Percentiles rank a stretch among this genome's conserved stretches.
Conservation (phyloP, 495 filamentous ascomycete genomes). For the Aspergillus carlsbadensis region DNA sequence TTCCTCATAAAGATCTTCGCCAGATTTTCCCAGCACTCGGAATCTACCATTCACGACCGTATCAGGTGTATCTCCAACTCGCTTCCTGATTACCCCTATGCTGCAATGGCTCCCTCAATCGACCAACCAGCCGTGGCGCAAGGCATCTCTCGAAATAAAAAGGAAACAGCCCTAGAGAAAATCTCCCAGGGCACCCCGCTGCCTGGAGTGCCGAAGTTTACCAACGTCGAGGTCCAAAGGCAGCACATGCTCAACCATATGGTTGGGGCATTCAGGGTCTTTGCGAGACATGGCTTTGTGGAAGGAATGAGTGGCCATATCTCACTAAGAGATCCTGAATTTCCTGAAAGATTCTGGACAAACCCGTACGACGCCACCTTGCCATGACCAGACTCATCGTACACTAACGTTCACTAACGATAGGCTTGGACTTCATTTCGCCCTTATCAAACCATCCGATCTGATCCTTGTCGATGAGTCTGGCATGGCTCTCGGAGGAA, state of each 20-base stretch:
- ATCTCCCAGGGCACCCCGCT: conserved; percentile 19
- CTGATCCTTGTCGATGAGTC: conserved; percentile 38
- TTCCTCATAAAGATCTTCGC: not conserved
- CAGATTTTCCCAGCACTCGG: not conserved
- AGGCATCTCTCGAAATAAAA: not conserved
- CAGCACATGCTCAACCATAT: conserved; percentile 54
- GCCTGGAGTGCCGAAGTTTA: conserved; percentile 33
- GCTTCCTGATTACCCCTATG: not conserved
- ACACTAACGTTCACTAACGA: conserved; percentile 13
- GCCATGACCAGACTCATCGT: conserved; percentile 29
- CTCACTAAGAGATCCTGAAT: conserved; percentile 26
- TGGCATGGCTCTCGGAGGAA: conserved; percentile 36
- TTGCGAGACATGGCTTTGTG: conserved; percentile 25
- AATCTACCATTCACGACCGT: not conserved
- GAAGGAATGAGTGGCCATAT: conserved; percentile 39
- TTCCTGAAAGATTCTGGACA: conserved; percentile 54
- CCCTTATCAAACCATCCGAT: conserved; percentile 28
- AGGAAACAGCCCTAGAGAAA: conserved; percentile 8
- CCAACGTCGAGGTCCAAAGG: conserved; percentile 35
- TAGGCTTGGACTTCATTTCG: conserved; percentile 44
- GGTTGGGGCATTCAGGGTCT: conserved; percentile 32
- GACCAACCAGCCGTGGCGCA: not conserved
- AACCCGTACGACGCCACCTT: conserved; percentile 39
- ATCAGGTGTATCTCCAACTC: not conserved
- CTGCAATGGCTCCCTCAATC: conserved; percentile 5